These are phyloP conservation scores for Ceratocystis cacaofunesta DNA, from an alignment of 2,329 filamentous ascomycete species.

Conservation along the genomic window DNA sequence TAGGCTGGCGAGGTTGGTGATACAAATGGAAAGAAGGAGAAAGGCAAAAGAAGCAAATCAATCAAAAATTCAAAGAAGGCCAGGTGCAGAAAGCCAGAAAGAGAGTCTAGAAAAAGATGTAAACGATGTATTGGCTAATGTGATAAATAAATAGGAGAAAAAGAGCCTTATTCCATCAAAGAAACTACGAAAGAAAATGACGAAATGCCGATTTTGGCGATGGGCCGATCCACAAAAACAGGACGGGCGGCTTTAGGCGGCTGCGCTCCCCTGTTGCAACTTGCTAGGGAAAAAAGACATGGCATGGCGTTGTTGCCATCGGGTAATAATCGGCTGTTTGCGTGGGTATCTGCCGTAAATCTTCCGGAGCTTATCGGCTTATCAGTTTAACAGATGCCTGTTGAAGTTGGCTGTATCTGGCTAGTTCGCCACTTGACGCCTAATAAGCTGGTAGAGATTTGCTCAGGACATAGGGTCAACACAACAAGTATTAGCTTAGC, in stretches of 20 bases:
- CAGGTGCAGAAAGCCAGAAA: not conserved
- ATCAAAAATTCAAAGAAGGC: not conserved
- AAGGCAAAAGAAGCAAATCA: not conserved
- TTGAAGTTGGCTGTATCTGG: too few relatives aligned
- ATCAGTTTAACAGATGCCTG: not conserved
- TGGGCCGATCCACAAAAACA: not conserved
- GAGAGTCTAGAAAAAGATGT: not conserved
- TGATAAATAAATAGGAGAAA: not conserved
- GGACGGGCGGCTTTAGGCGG: not conserved
- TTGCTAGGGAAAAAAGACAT: too few relatives aligned
- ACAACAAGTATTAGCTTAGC: not conserved
- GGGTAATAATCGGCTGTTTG: not conserved
- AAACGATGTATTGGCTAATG: not conserved
- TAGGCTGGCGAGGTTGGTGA: too few relatives aligned
- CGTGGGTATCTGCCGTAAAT: too few relatives aligned
- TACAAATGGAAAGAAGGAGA: not conserved
- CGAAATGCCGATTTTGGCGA: not conserved
- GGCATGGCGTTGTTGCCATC: not conserved
- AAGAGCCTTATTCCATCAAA: not conserved
- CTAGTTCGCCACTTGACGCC: too few relatives aligned
- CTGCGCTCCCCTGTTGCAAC: not conserved
- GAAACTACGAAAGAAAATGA: not conserved
- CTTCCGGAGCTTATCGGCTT: not conserved
- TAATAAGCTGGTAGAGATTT: too few relatives aligned
- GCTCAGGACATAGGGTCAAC: too few relatives aligned